A percentile compares a stretch with the other conserved stretches of the same genome.
Evolutionary conservation across 345 rosid genomes (phyloP).

Genomic region (Arabis alpina): DNA sequence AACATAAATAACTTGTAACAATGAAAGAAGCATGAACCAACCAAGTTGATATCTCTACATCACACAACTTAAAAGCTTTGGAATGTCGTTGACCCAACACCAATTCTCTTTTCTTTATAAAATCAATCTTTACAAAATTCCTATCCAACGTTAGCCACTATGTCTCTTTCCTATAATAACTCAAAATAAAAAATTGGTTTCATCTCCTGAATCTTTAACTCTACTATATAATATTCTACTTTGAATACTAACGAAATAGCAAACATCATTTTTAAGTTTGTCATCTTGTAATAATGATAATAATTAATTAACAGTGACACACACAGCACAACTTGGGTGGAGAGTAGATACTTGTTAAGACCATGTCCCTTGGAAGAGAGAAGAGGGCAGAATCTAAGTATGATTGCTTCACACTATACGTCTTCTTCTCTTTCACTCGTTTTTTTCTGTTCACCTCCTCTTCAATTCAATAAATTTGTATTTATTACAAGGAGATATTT

Average conservation of each 20-base stretch:
- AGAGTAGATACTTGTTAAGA: constrained; percentile 2
- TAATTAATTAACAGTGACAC: constrained; percentile 29
- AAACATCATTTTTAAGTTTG: constrained; percentile 23
- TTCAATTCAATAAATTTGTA: background rate
- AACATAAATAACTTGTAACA: constrained; percentile 20
- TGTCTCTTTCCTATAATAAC: constrained; percentile 30
- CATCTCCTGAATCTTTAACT: constrained; percentile 33
- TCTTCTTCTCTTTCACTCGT: background rate
- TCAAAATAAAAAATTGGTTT: background rate
- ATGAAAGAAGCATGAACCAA: constrained; percentile 37
- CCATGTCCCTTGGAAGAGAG: constrained; percentile 38
- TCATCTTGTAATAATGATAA: constrained; percentile 21
- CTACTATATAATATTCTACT: constrained; percentile 1
- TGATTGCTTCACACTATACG: constrained; percentile 24
- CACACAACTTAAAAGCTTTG: constrained; percentile 36
- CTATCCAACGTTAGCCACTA: constrained; percentile 34
- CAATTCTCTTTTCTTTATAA: constrained; percentile 15
- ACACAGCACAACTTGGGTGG: constrained; percentile 36
- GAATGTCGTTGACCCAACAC: constrained; percentile 43
- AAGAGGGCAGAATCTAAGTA: constrained; percentile 32
- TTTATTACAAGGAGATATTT: too few relatives aligned
- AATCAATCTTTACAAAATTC: constrained; percentile 5
- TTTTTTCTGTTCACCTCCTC: constrained; percentile 14
- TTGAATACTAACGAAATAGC: constrained; percentile 14
- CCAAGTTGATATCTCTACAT: constrained; percentile 39